Evolutionary conservation across 2,329 filamentous ascomycete species (phyloP).

Genomic region (Cryoendolithus antarcticus): DNA sequence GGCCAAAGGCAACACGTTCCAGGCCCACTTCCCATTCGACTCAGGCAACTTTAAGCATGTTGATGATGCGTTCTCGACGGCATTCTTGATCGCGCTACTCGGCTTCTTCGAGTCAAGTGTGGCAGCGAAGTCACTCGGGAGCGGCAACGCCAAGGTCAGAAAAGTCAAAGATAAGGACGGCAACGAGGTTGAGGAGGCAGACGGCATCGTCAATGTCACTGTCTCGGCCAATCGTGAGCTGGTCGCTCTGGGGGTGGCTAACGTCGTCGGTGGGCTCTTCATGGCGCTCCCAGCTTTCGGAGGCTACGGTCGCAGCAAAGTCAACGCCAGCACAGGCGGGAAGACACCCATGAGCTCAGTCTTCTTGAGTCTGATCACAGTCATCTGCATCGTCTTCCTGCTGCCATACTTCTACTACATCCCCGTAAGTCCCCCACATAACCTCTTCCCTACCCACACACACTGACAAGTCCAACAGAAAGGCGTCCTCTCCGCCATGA

Average conservation of each 20-base stretch:
- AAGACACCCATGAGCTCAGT: conserved; percentile 90
- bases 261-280: conserved; percentile 83
- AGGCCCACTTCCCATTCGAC: conserved; percentile 77
- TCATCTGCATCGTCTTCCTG: conserved; percentile 69
- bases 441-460: conserved; percentile 5
- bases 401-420: conserved; percentile 90
- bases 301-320: conserved; percentile 89
- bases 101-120: conserved; percentile 99
- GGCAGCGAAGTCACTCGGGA: conserved; percentile 77
- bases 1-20: conserved; percentile 59
- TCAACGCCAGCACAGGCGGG: conserved; percentile 84
- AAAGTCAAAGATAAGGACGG: conserved; percentile 16
- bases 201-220: conserved; percentile 62
- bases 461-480: conserved; percentile 43
- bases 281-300: conserved; percentile 90
- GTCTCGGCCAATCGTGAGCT: conserved; percentile 88
- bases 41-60: conserved; percentile 67
- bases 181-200: conserved; percentile 20
- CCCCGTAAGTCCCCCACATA: conserved; percentile 50
- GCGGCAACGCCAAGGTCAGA: conserved; percentile 38
- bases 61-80: conserved; percentile 74
- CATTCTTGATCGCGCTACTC: conserved; percentile 83
- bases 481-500: conserved; percentile 86
- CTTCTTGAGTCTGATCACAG: conserved; percentile 68
- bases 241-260: conserved; percentile 79